These are phyloP conservation scores for Coccomyxa sp. DNA, from an alignment of 139 green algal species.

Conservation along the genomic window DNA sequence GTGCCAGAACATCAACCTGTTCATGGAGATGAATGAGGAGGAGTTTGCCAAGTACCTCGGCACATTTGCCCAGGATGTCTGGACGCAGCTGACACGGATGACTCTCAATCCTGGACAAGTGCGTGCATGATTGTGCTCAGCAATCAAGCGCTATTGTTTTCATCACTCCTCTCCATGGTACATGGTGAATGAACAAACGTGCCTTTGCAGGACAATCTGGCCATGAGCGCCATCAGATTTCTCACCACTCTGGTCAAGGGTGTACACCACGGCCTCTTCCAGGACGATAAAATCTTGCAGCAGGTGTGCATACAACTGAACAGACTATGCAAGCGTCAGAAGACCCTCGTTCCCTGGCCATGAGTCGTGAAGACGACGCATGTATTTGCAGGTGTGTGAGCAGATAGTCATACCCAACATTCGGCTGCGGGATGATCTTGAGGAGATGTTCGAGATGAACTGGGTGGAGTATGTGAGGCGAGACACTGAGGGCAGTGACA, in stretches of 20 bases:
- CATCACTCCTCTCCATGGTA: background rate
- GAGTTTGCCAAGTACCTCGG: conserved; percentile 87
- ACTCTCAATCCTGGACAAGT: conserved; percentile 32
- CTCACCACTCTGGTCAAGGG: conserved; percentile 81
- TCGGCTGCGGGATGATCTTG: conserved; percentile 53
- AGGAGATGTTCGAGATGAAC: conserved; percentile 96
- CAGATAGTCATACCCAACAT: conserved; percentile 88
- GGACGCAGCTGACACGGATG: conserved; percentile 82
- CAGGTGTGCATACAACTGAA: conserved; percentile 22
- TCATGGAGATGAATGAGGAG: conserved; percentile 87
- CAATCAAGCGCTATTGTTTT: background rate
- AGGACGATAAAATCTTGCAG: conserved; percentile 39
- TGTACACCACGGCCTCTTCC: conserved; percentile 85
- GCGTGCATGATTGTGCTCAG: background rate
- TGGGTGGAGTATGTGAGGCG: conserved; percentile 91
- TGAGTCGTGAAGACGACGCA: too few relatives aligned
- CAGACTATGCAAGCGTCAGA: too few relatives aligned
- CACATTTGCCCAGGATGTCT: conserved; percentile 79
- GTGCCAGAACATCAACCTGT: conserved; percentile 37
- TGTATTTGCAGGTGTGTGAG: conserved; percentile 66
- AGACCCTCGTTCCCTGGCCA: too few relatives aligned
- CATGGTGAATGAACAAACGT: background rate
- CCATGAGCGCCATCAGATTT: conserved; percentile 89
- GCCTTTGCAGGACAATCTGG: conserved; percentile 77
- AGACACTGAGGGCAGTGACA: conserved; percentile 93